A percentile compares a stretch with the other conserved stretches of the same genome.
Evolutionary conservation across 1,284 basidiomycete genomes (phyloP).

Genomic region (Moniliophthora roreri): DNA sequence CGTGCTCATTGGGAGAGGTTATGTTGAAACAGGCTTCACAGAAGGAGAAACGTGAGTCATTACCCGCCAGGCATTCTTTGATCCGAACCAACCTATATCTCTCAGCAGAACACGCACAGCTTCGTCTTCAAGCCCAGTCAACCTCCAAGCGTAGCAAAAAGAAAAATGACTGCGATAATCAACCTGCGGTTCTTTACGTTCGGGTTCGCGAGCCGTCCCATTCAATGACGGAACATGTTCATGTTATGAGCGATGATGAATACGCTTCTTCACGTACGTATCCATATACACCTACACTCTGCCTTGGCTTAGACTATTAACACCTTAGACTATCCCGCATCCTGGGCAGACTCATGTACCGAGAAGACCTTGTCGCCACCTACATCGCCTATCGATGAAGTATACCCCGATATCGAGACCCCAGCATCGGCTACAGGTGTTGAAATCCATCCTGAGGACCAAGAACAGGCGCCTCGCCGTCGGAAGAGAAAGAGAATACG

Average conservation of each 20-base stretch:
- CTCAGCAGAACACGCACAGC: not conserved
- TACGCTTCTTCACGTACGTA: constrained; percentile 1
- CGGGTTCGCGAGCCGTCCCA: not conserved
- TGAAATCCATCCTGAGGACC: not conserved
- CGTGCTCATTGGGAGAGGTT: constrained; percentile 50
- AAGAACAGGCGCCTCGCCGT: not conserved
- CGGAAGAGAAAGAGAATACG: constrained; percentile 15
- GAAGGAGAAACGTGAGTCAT: constrained; percentile 1
- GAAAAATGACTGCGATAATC: constrained; percentile 1
- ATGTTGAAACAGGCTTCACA: constrained; percentile 37
- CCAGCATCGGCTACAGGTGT: not conserved
- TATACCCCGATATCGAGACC: no score
- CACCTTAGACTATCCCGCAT: not conserved
- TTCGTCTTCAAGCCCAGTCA: not conserved
- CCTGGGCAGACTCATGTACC: not conserved
- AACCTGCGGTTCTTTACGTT: not conserved
- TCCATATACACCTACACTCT: not conserved
- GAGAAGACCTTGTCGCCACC: not conserved
- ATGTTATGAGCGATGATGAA: not conserved
- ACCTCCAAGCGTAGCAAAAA: constrained; percentile 2
- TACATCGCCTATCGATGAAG: not conserved
- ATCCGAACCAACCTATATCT: no score
- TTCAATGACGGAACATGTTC: no score
- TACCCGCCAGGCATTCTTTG: not conserved
- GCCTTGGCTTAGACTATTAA: not conserved